Base-by-base conservation (phyloP, 2,329 filamentous ascomycete genomes). In the Mycogone perniciosa region DNA sequence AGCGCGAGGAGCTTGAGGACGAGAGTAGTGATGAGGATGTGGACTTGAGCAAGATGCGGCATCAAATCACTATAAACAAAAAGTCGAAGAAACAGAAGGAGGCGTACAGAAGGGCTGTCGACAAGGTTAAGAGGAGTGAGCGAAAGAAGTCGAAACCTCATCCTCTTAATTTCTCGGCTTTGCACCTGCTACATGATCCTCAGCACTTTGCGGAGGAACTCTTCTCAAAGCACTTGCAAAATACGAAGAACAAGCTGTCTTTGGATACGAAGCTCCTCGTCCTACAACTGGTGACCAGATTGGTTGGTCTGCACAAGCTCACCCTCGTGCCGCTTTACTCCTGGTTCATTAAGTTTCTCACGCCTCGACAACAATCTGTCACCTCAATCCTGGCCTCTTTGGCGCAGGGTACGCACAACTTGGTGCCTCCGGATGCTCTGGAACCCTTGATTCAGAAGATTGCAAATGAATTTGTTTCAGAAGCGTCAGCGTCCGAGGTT, bases 401-500 rank as follows among this genome's bases (percentile, higher is more conserved):
- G 50, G 93, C 93, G 0, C 93, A 97, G 72, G 88, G 88, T 4
- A 90, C 89, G 6, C 93, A 99, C 66, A 87, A 85, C 56, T 78
- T 96, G 35, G 91, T 99, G 0, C 93, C 93, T 0, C 92, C 92
- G 0, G 93, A 99, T 74, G 87, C 85, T 0, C 76, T 99, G 8
- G 91, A 97, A 66, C 92, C 93, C 0, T 73, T 97, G 4, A 76
- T 99, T 2, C 85, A 89, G 66, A 97, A 96, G 72, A 97, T 99
- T 61, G 92, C 93, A 31, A 96, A 97, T 64, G 93, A 99, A 67
- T 99, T 99, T 64, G 92, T 99, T 2, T 96, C 90, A 0, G 93
- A 99, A 71, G 93, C 89, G 1, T 84, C 91, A 0, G 91, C 93
- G 1, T 80, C 88, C 4, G 91, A 97, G 68, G 92, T 99, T 31